A percentile compares a stretch with the other conserved stretches of the same genome.
phyloP scores from a whole-genome alignment of 2,329 filamentous ascomycete genomes.

The Incumbomyces delicatus region DNA sequence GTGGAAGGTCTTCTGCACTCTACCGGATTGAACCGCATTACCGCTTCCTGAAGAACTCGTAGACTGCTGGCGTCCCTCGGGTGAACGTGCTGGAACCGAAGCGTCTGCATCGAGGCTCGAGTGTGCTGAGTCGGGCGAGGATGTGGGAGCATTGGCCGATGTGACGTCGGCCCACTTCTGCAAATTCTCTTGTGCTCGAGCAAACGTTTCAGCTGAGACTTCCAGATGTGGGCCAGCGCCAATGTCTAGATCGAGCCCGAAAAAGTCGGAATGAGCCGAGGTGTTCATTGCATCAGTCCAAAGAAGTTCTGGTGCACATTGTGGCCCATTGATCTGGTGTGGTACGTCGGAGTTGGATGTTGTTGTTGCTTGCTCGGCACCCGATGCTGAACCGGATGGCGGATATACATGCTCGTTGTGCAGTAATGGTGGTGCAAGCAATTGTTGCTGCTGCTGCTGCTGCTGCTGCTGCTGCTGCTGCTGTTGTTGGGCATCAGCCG shows the following conservation, averaged over 20 bases:
- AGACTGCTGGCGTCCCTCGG: neutral
- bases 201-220: neutral
- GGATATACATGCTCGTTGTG: neutral
- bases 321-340: too few relatives aligned
- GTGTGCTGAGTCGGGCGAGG: neutral
- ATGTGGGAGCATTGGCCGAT: neutral
- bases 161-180: conserved; percentile 3
- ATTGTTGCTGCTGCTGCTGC: neutral
- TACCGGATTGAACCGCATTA: neutral
- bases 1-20: conserved; percentile 12
- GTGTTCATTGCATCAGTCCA: neutral
- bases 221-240: neutral
- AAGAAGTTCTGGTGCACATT: neutral
- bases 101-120: neutral
- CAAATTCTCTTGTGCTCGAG: conserved; percentile 1
- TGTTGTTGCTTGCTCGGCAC: neutral
- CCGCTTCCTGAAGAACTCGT: neutral
- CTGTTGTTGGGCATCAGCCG: conserved; percentile 7
- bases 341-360: neutral
- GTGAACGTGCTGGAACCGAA: too few relatives aligned
- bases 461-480: neutral
- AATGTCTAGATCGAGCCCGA: conserved; percentile 1
- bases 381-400: neutral
- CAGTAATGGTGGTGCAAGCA: neutral
- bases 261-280: conserved; percentile 3